These are phyloP conservation scores for Globisporangium echinulatum DNA, from an alignment of 352 stramenopile genomes.

Conservation along the genomic window DNA sequence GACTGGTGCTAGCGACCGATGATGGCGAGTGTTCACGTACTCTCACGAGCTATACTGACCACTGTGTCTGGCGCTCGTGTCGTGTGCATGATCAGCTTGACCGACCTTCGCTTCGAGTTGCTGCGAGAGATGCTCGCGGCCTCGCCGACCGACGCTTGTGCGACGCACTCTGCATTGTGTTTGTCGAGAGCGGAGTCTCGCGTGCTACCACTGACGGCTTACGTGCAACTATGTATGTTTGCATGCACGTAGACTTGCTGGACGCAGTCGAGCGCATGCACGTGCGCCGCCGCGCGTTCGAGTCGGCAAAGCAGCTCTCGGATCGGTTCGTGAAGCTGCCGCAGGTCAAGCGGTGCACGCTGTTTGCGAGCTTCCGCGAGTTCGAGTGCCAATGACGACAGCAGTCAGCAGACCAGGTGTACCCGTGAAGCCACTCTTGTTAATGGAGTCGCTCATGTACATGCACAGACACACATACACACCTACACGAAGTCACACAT, in stretches of 20 bases:
- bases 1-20: no score
- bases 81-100: constrained; percentile 16
- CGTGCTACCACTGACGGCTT: no score
- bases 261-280: constrained; percentile 41
- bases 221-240: no score
- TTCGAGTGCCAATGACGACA: constrained; percentile 12
- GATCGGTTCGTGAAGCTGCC: constrained; percentile 25
- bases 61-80: neutral
- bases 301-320: constrained; percentile 20
- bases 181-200: no score
- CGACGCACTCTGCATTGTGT: neutral
- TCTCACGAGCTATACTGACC: neutral
- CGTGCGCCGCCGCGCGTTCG: constrained; percentile 30
- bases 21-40: neutral
- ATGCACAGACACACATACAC: no score
- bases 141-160: constrained; percentile 30
- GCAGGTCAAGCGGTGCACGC: constrained; percentile 20
- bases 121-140: constrained; percentile 30
- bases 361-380: constrained; percentile 25
- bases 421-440: no score
- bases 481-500: no score
- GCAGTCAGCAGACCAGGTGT: no score
- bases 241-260: constrained; percentile 22
- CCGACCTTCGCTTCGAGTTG: constrained; percentile 33
- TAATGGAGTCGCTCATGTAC: no score